Base-by-base conservation (phyloP, 192 early-diverging fungal species). In the Coemansia sp. region DNA sequence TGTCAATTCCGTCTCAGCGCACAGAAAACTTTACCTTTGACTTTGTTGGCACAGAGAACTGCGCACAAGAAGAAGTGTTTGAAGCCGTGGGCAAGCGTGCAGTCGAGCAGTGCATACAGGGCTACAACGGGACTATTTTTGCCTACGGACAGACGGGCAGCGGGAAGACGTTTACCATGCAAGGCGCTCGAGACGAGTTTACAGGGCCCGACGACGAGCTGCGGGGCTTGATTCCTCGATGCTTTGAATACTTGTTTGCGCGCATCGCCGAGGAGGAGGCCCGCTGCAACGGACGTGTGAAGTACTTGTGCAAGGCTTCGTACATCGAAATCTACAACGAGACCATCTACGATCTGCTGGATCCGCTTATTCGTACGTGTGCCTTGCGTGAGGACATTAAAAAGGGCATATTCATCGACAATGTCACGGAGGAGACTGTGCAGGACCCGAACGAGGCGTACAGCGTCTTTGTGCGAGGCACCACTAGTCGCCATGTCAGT, bases 261-360 rank as follows among this genome's bases (percentile, higher is more conserved):
- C 69, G 85, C 17, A 89, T 88, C 21, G 78, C 81, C 4, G 70
- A 82, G 31, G 80, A 83, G 63, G 84, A 88, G 56, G 74, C 62
- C 1, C 68, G 85, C 51, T 77, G 72, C 42, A 65, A 69, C 40
- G 83, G 74, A 10, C 86, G 70, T 19, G 79, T 86, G 77, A 88
- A 84, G 79, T 93, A 86, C 85, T 81, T 89, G 44, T 95, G 94
- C 74, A 86, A 89, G 42, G 95, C 92, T 7, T 94, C 94, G 0
- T 95, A 94, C 66, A 89, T 97, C 57, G 94, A 97, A 64, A 95
- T 95, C 72, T 97, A 97, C 86, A 95, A 97, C 72, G 95, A 97
- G 76, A 88, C 89, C 57, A 93, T 97, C 61, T 89, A 89, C 54
- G 95, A 97, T 68, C 76, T 97, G 45, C 84, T 97, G 24, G 93